Evolutionary conservation across 2,329 filamentous ascomycete species (phyloP).

Genomic region (Fusarium multiceps): DNA sequence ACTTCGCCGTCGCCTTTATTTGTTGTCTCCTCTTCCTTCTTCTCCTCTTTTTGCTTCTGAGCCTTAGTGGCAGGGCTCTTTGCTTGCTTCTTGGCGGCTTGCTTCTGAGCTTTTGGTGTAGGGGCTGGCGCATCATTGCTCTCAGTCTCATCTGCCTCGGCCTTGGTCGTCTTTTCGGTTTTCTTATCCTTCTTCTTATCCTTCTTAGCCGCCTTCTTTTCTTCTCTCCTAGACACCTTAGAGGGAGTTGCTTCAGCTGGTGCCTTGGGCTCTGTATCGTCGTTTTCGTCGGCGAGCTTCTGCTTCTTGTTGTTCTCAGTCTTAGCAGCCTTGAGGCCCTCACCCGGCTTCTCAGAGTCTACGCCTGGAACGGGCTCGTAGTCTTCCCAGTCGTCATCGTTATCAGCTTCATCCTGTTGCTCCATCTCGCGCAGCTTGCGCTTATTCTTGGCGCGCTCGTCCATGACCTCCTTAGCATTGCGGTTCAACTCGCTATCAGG

Average conservation of each 20-base stretch:
- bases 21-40: slow-evolving; percentile 26
- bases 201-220: slow-evolving; percentile 63
- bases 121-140: slow-evolving; percentile 42
- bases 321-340: slow-evolving; percentile 68
- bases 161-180: slow-evolving; percentile 55
- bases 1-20: slow-evolving; percentile 28
- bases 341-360: slow-evolving; percentile 69
- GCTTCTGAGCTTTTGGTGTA: slow-evolving; percentile 42
- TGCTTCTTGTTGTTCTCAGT: slow-evolving; percentile 68
- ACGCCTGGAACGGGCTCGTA: slow-evolving; percentile 63
- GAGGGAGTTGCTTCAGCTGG: slow-evolving; percentile 59
- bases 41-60: slow-evolving; percentile 37
- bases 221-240: slow-evolving; percentile 65
- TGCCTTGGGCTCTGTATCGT: slow-evolving; percentile 39
- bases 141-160: slow-evolving; percentile 50
- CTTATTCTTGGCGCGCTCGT: slow-evolving; percentile 81
- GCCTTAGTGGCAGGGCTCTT: slow-evolving; percentile 29
- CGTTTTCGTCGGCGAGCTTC: slow-evolving; percentile 50
- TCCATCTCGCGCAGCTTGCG: slow-evolving; percentile 78
- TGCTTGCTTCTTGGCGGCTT: slow-evolving; percentile 46
- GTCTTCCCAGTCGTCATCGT: slow-evolving; percentile 60
- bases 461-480: slow-evolving; percentile 92
- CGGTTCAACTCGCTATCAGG: slow-evolving; percentile 83
- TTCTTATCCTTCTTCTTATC: slow-evolving; percentile 59
- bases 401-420: slow-evolving; percentile 56